Conservation (phyloP, 176 grass and related monocot genomes). For the Oryza coarctata region DNA sequence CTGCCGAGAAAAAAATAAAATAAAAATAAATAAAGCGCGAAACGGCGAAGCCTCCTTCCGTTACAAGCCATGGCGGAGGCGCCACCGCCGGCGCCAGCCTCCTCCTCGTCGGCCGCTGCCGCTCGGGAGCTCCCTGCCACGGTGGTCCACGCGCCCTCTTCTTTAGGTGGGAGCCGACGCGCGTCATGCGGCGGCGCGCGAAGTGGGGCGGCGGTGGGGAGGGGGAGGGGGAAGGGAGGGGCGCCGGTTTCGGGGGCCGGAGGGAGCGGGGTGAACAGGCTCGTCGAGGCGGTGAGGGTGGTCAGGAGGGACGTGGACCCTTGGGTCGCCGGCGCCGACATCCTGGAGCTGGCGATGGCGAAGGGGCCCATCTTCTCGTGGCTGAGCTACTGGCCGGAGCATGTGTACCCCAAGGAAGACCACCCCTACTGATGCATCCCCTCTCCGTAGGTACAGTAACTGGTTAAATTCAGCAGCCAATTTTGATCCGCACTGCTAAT, state of each 20-base stretch:
- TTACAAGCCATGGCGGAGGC: slow-evolving; percentile 29
- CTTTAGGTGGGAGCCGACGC: background rate
- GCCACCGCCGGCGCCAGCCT: background rate
- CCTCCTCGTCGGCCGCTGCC: background rate
- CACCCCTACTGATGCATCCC: slow-evolving; percentile 29
- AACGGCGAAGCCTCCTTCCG: slow-evolving; percentile 3
- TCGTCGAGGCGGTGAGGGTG: slow-evolving; percentile 22
- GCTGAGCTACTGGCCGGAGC: slow-evolving; percentile 48
- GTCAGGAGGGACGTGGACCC: slow-evolving; percentile 11
- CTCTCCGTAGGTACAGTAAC: background rate
- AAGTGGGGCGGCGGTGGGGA: background rate
- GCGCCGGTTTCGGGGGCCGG: background rate
- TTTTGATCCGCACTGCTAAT: background rate
- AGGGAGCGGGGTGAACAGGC: background rate
- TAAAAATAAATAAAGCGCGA: background rate
- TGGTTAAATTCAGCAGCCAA: background rate
- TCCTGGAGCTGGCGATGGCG: slow-evolving; percentile 48
- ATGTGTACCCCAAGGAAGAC: slow-evolving; percentile 31
- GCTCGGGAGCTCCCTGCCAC: slow-evolving; percentile 13
- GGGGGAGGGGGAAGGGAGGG: background rate
- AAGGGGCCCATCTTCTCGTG: slow-evolving; percentile 51
- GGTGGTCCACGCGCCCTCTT: background rate
- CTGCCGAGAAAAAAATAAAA: background rate
- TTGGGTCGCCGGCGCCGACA: slow-evolving; percentile 28
- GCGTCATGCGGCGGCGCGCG: background rate